phyloP scores from a whole-genome alignment of 495 filamentous ascomycete genomes.

The Xylaria palmicola region DNA sequence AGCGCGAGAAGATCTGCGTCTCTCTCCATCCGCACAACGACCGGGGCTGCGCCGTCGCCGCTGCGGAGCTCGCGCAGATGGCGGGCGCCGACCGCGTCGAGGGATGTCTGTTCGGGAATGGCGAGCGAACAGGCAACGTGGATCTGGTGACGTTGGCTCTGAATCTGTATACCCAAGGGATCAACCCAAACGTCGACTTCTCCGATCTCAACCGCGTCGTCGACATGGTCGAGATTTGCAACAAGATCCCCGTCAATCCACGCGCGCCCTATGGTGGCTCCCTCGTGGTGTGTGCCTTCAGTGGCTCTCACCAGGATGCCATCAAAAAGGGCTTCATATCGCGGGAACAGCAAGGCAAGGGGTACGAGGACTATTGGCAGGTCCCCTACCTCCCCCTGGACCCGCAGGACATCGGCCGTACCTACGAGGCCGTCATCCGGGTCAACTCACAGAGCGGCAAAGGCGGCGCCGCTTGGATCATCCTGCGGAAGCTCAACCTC shows the following conservation, averaged over 20 bases:
- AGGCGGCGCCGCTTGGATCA: conserved; percentile 93
- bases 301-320: conserved; percentile 91
- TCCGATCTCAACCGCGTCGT: conserved; percentile 87
- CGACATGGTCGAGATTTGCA: conserved; percentile 85
- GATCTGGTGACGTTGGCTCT: conserved; percentile 92
- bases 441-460: conserved; percentile 97
- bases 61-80: conserved; percentile 91
- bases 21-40: conserved; percentile 94
- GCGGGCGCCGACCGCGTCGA: conserved; percentile 95
- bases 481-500: conserved; percentile 81
- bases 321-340: conserved; percentile 94
- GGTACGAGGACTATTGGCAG: conserved; percentile 61
- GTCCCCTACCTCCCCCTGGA: conserved; percentile 94
- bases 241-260: conserved; percentile 91
- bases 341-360: conserved; percentile 59
- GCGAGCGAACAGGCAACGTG: conserved; percentile 94
- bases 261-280: conserved; percentile 88
- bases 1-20: conserved; percentile 79
- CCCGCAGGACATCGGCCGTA: conserved; percentile 89
- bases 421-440: conserved; percentile 95
- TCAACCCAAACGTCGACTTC: conserved; percentile 87
- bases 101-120: conserved; percentile 93
- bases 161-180: conserved; percentile 95
- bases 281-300: conserved; percentile 86
- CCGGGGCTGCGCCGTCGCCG: conserved; percentile 82